Evolutionary conservation across 306 rosid species (phyloP), one percentile per base, ranked within the genome.

Genomic region (barrel medic (Medicago truncatula)): DNA sequence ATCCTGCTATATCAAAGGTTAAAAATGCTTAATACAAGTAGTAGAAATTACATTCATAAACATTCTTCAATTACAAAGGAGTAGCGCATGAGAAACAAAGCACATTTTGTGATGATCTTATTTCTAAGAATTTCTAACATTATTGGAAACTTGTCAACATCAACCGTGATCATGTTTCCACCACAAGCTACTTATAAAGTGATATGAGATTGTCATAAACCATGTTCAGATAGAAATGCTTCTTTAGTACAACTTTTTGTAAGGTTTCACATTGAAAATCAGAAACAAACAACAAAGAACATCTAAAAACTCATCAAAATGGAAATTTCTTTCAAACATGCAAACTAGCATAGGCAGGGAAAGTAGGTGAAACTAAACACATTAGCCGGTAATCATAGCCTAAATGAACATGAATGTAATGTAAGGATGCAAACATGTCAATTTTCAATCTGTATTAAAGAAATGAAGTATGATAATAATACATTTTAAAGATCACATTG

Each of bases 1-100:
- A 5, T 92, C 97, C 99, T 95, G 93, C 82, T 80, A 74, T 70
- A 74, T 43, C 63, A 44, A 71, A 76, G 69, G 25, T 52, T 70
- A 54, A 76, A 78, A 69, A 52, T 60, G 66, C 49, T 52, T 71
- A 34, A 21, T 12, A 76, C 20, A 71, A 65, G 46, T 20, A 1
- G 34, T 23, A 41, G 65, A 44, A 36, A 66, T 39, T 39, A 69
- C 25, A 15, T 63, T n/a, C 18, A 56, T 16, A 23, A 46, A 25
- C 16, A 65, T 47, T 8, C 8, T n/a, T 62, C 23, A 62, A 14
- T n/a, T 62, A 8, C 12, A 39, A 62, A 43, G 28, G 46, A 67
- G n/a, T 44, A 43, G 39, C n/a, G 4, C 8, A 20, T 57, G 31
- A 68, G 15, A 57, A 73, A 36, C 40, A 10, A 57, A 89, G 18